Evolutionary conservation across 257 asterid genomes (phyloP), one percentile per base, ranked within the genome.

Genomic region (Verbena officinalis): DNA sequence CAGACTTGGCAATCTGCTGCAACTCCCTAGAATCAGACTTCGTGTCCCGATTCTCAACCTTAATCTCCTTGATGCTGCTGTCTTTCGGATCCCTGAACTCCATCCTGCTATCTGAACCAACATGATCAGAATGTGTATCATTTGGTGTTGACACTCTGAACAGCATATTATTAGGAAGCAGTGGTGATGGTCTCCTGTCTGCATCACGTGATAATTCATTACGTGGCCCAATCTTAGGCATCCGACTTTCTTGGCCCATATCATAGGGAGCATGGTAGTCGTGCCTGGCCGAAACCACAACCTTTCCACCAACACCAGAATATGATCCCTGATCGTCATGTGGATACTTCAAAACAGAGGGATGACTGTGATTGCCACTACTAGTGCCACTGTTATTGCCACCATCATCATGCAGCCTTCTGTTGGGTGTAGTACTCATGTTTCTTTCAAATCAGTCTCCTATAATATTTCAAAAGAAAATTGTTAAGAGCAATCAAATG

Each of bases 321-420:
- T 71, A 77, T 45, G 92, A 19, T 59, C 83, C 81, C 57, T 78
- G 85, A 46, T 89, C 95, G 4, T 89, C 98, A 44, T 79, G 93
- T 9, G 87, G 78, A 62, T 77, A 82, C 75, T 86, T 91, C 27
- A 81, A 70, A 68, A 74, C 80, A 39, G 97, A 63, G 27, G 89
- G 72, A 75, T 81, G 90, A 45, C 76, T 65, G 57, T 83, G 89
- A 62, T 60, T 73, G 67, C 75, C 83, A 66, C 75, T 53, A n/a
- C 79, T 75, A 56, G 71, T 69, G 3, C 64, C 75, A 70, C 62
- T 61, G 39, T 73, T 75, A 71, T 52, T 77, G 19, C 93, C 87
- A 54, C 95, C 91, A 71, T 89, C 98, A 54, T 89, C 97, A 9
- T 80, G 95, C 4, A 78, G 75, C 75, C 97, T 85, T 84, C 87